Evolutionary conservation across 1,139 yeast genomes (phyloP), one percentile per base, ranked within the genome.

Genomic region (Geotrichum carabidarum): DNA sequence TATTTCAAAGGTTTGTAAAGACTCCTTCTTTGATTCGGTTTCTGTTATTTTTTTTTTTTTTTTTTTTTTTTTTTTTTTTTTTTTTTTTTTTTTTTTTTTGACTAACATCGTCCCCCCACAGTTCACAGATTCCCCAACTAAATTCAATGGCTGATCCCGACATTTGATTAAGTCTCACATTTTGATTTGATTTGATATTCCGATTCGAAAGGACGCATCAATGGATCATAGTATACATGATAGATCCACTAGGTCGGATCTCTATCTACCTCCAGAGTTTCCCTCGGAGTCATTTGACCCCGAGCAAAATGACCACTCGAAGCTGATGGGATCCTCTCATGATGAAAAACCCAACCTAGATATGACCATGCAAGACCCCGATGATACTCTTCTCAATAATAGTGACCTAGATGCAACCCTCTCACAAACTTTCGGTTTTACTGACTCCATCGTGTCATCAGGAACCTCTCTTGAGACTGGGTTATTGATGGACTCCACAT

Each of bases 71-170:
- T n/a, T n/a, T n/a, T n/a, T 4, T 44, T 44, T 31, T 44, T 44
- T 30, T 44, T 42, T 9, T 14, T 17, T 43, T 5, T 14, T n/a
- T 6, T 18, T 43, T 22, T 14, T 5, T 22, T n/a, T 11, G 34
- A 15, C 35, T 44, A 15, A 44, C 44, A 5, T 22, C 34, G 15
- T 42, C 27, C 44, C 27, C 44, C 44, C 40, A 32, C 38, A 44
- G 17, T 42, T 32, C 11, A 15, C 32, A 34, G 31, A 44, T 45
- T 36, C 9, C 38, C 35, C 18, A 34, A 31, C 32, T 22, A 44
- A n/a, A 45, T 45, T 45, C 48, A 35, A 45, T 45, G 48, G 41
- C 18, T 45, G 40, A 45, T 45, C 40, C 18, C 31, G 17, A 22
- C 17, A 30, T 43, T 43, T 22, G 32, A 22, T 43, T 18, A 38